phyloP scores from a whole-genome alignment of 176 grass and related monocot species.

The Olyra latifolia region DNA sequence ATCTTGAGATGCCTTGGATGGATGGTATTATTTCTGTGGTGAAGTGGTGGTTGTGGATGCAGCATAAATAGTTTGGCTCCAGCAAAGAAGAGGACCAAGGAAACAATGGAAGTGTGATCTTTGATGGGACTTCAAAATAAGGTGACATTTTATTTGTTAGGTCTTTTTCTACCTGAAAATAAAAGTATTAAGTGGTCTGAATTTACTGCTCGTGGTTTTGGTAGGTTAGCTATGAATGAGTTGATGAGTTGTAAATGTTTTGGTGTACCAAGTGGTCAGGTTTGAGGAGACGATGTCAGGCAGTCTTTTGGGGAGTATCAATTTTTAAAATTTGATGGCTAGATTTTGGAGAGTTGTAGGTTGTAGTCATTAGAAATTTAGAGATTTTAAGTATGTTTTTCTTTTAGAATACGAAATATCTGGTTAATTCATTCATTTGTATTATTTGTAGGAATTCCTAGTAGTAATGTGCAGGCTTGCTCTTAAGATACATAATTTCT shows the following conservation, averaged over 20 bases:
- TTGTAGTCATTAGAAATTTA: background rate
- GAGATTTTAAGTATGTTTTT: background rate
- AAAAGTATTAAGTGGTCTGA: conserved; percentile 22
- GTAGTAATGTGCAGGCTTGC: background rate
- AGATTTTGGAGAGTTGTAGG: background rate
- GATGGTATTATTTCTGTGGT: conserved; percentile 22
- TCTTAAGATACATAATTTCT: background rate
- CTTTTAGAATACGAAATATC: conserved; percentile 14
- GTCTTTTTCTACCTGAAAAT: conserved; percentile 18
- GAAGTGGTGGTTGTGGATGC: background rate
- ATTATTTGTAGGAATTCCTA: background rate
- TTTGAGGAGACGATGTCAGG: background rate
- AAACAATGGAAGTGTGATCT: conserved; percentile 19
- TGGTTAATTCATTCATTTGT: conserved; percentile 3
- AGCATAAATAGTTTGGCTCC: conserved; percentile 40
- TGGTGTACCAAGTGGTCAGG: background rate
- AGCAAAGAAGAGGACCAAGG: conserved; percentile 19
- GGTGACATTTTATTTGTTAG: conserved; percentile 6
- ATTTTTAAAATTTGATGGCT: background rate
- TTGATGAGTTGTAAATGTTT: conserved; percentile 29
- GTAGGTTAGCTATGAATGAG: conserved; percentile 34
- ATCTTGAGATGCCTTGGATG: conserved; percentile 3
- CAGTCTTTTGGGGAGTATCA: background rate
- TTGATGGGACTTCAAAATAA: conserved; percentile 23
- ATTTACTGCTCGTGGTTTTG: conserved; percentile 22